Evolutionary conservation across 495 filamentous ascomycete genomes (phyloP).

Genomic region (Lophium mytilinum): DNA sequence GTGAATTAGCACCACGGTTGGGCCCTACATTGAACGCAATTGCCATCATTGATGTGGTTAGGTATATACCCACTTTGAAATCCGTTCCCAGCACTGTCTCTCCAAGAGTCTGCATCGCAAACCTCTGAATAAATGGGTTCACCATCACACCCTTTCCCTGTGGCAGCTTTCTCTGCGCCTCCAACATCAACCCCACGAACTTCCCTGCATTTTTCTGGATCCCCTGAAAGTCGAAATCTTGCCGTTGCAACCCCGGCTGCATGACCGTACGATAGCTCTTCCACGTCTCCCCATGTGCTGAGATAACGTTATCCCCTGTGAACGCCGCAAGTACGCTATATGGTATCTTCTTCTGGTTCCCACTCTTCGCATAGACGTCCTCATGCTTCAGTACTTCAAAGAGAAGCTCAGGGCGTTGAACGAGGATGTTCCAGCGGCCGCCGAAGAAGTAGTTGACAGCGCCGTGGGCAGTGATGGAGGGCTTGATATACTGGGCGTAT

Average conservation of each 20-base stretch:
- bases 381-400: slow-evolving; percentile 43
- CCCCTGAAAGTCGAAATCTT: slow-evolving; percentile 9
- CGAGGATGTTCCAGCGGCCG: slow-evolving; percentile 38
- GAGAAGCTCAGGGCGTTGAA: slow-evolving; percentile 34
- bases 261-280: slow-evolving; percentile 32
- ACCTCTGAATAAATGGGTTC: slow-evolving; percentile 13
- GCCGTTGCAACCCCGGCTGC: slow-evolving; percentile 34
- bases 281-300: slow-evolving; percentile 31
- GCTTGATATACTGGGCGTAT: slow-evolving; percentile 27
- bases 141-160: slow-evolving; percentile 5
- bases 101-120: slow-evolving; percentile 18
- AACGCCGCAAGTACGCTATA: slow-evolving; percentile 37
- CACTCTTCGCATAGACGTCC: slow-evolving; percentile 37
- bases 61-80: neutral
- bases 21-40: no score
- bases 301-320: slow-evolving; percentile 36
- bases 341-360: slow-evolving; percentile 43
- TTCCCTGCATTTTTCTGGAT: slow-evolving; percentile 11
- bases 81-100: slow-evolving; percentile 11
- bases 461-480: slow-evolving; percentile 32
- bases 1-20: no score
- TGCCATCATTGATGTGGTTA: neutral
- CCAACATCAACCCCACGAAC: slow-evolving; percentile 3
- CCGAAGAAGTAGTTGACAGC: slow-evolving; percentile 42
- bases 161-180: slow-evolving; percentile 1